Evolutionary conservation across 768 basidiomycete genomes (phyloP).

Genomic region (Leccinum longicurvipes): DNA sequence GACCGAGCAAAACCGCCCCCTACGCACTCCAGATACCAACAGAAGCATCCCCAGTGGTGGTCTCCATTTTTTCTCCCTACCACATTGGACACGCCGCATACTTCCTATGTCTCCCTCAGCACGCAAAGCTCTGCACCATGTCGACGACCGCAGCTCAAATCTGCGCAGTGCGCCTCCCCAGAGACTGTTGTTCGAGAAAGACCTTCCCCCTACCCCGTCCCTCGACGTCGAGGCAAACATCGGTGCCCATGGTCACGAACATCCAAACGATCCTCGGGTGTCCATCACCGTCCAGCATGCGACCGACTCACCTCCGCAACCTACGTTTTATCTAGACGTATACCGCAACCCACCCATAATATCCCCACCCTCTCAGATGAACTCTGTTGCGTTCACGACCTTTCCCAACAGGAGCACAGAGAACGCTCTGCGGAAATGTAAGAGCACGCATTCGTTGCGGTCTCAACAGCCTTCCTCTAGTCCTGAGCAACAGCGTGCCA

Average conservation of each 20-base stretch:
- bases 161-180: slow-evolving; percentile 12
- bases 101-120: slow-evolving; percentile 29
- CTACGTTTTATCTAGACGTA: slow-evolving; percentile 56
- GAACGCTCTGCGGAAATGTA: slow-evolving; percentile 43
- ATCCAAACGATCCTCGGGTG: slow-evolving; percentile 8
- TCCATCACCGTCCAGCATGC: slow-evolving; percentile 20
- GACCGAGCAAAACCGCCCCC: slow-evolving; percentile 44
- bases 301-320: slow-evolving; percentile 42
- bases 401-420: slow-evolving; percentile 8
- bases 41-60: slow-evolving; percentile 36
- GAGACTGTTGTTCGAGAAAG: slow-evolving; percentile 37
- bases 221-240: neutral
- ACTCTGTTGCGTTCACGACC: slow-evolving; percentile 45
- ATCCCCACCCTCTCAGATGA: slow-evolving; percentile 45
- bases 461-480: slow-evolving; percentile 10
- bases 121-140: slow-evolving; percentile 22
- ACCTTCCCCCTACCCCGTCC: slow-evolving; percentile 46
- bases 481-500: slow-evolving; percentile 34
- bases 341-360: slow-evolving; percentile 48
- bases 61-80: slow-evolving; percentile 60
- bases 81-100: slow-evolving; percentile 59
- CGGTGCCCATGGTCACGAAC: neutral
- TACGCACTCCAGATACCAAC: slow-evolving; percentile 42
- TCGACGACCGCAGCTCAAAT: slow-evolving; percentile 25
- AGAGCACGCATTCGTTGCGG: slow-evolving; percentile 44